phyloP scores from a whole-genome alignment of 176 grass and related monocot genomes.

The Panicum miliaceum region DNA sequence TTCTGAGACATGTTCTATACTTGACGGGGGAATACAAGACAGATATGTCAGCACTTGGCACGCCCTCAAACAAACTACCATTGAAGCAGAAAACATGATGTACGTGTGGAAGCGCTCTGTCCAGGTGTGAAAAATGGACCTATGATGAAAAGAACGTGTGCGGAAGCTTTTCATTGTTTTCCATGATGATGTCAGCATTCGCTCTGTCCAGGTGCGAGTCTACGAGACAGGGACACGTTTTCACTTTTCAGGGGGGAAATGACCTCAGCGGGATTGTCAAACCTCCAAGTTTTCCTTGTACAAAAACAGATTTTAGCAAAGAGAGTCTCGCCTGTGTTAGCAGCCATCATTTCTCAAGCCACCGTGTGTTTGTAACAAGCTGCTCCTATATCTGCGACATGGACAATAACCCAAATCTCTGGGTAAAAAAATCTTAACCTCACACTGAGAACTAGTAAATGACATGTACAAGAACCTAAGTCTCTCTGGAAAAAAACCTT shows the following conservation, averaged over 20 bases:
- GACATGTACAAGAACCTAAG: not conserved
- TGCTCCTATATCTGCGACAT: not conserved
- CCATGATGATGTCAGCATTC: not conserved
- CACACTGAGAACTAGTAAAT: not conserved
- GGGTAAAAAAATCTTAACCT: not conserved
- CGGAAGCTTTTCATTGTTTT: not conserved
- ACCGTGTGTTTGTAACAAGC: not conserved
- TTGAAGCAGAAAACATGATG: not conserved
- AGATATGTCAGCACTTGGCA: not conserved
- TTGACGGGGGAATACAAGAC: too few relatives aligned
- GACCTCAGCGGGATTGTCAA: not conserved
- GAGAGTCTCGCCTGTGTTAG: not conserved
- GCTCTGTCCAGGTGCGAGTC: too few relatives aligned
- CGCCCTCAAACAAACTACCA: not conserved
- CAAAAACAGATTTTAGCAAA: not conserved
- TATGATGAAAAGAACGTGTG: not conserved
- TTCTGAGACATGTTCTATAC: not conserved
- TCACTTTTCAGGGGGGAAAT: not conserved
- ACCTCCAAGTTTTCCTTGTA: not conserved
- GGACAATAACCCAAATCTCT: not conserved
- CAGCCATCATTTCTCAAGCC: not conserved
- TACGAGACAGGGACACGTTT: conserved; percentile 3
- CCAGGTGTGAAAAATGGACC: not conserved
- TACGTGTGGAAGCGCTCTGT: not conserved
- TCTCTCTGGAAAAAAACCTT: not conserved